Percentiles rank a stretch among this genome's conserved stretches.
Evolutionary conservation across 805 yeast genomes (phyloP).

Genomic region (Wickerhamiella brachini): DNA sequence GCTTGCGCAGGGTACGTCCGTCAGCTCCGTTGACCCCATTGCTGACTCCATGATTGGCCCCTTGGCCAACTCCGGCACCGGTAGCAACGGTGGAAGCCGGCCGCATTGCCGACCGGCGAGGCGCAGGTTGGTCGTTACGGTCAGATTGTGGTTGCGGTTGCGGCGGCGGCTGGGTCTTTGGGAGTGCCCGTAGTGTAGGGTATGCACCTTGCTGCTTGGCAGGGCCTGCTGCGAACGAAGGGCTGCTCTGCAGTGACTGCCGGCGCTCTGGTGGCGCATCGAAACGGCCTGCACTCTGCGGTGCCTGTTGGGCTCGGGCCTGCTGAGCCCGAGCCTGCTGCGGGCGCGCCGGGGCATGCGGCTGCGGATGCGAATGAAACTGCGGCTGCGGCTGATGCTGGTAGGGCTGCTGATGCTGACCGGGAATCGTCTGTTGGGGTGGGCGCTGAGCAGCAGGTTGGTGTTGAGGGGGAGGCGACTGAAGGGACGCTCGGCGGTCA

Average conservation of each 20-base stretch:
- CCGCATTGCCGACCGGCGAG: background rate
- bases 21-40: background rate
- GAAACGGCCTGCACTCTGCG: background rate
- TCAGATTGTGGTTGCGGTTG: constrained; percentile 1
- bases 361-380: background rate
- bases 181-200: too few species aligned
- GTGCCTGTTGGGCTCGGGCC: background rate
- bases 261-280: constrained; percentile 2
- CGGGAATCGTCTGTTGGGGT: background rate
- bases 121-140: background rate
- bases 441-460: background rate
- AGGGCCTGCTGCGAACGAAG: constrained; percentile 2
- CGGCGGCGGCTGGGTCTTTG: background rate
- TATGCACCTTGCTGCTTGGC: background rate
- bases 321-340: background rate
- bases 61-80: background rate
- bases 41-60: too few species aligned
- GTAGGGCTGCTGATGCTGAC: background rate
- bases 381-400: constrained; percentile 1
- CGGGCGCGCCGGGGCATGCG: background rate
- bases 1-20: background rate
- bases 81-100: background rate
- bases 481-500: too few species aligned
- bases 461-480: background rate
- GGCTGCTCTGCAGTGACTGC: constrained; percentile 7